These are phyloP conservation scores for Euryodendron excelsum DNA, from an alignment of 148 eudicot species.

Conservation along the genomic window DNA sequence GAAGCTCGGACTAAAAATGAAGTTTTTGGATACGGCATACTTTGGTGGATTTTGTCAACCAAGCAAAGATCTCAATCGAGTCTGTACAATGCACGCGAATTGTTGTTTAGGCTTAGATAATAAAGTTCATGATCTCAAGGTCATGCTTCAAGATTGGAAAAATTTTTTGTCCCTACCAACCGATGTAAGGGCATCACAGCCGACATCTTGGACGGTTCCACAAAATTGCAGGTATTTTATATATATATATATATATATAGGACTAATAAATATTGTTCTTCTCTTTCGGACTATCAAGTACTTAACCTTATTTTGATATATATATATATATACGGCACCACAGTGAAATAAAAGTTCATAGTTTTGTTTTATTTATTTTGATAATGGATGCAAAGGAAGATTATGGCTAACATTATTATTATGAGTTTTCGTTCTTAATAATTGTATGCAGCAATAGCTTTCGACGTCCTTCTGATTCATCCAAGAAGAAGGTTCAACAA, in stretches of 20 bases:
- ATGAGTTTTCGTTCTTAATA: too few species aligned
- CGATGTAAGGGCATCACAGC: slow-evolving; percentile 10
- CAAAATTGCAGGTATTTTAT: slow-evolving; percentile 32
- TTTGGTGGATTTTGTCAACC: slow-evolving; percentile 66
- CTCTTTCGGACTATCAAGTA: too few species aligned
- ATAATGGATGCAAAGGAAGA: too few species aligned
- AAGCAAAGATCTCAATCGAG: slow-evolving; percentile 45
- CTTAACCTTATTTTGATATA: too few species aligned
- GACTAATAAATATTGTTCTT: not conserved
- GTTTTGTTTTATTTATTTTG: too few species aligned
- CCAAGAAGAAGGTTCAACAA: too few species aligned
- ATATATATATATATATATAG: too few species aligned
- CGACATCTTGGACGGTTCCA: slow-evolving; percentile 44
- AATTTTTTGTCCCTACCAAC: slow-evolving; percentile 24
- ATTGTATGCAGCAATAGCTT: too few species aligned
- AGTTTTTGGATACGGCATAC: slow-evolving; percentile 42
- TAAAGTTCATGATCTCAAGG: slow-evolving; percentile 47
- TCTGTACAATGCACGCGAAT: slow-evolving; percentile 73
- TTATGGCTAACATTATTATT: too few species aligned
- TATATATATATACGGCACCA: too few species aligned
- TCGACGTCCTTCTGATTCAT: too few species aligned
- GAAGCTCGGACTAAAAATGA: slow-evolving; percentile 34
- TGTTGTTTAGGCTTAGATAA: slow-evolving; percentile 54
- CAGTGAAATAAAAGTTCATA: too few species aligned
- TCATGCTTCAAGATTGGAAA: slow-evolving; percentile 57